Percentiles rank a stretch among this genome's conserved stretches.
Conservation (phyloP, 495 filamentous ascomycete species). For the Letharia lupina region DNA sequence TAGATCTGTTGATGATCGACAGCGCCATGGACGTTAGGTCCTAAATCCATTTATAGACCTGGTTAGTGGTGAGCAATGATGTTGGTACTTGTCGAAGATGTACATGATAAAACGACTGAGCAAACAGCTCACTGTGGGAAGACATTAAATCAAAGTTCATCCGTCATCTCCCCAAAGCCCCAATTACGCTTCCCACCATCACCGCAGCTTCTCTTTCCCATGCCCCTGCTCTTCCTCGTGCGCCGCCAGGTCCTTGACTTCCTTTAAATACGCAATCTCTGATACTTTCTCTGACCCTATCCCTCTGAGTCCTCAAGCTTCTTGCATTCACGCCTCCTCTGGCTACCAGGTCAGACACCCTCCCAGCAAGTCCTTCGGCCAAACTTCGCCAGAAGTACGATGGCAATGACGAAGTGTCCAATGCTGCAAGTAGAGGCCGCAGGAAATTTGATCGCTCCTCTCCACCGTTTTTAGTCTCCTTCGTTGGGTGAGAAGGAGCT, state of each 20-base stretch:
- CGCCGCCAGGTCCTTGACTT: constrained; percentile 48
- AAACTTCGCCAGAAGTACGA: constrained; percentile 89
- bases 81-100: not conserved
- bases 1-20: constrained; percentile 11
- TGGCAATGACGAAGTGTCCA: constrained; percentile 80
- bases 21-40: constrained; percentile 11
- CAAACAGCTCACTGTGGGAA: not conserved
- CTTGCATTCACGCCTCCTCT: constrained; percentile 78
- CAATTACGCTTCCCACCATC: constrained; percentile 73
- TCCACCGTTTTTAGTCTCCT: constrained; percentile 16
- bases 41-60: constrained; percentile 9
- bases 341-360: constrained; percentile 73
- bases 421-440: constrained; percentile 59
- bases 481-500: constrained; percentile 51
- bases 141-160: not conserved
- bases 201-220: constrained; percentile 95
- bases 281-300: constrained; percentile 66
- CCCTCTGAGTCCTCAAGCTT: constrained; percentile 66
- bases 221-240: constrained; percentile 35
- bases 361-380: constrained; percentile 63
- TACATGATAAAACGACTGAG: not conserved
- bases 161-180: constrained; percentile 39
- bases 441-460: constrained; percentile 48
- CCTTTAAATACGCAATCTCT: constrained; percentile 76
- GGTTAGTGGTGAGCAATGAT: not conserved